Evolutionary conservation across 306 rosid species (phyloP).

Genomic region (Sindora glabra): DNA sequence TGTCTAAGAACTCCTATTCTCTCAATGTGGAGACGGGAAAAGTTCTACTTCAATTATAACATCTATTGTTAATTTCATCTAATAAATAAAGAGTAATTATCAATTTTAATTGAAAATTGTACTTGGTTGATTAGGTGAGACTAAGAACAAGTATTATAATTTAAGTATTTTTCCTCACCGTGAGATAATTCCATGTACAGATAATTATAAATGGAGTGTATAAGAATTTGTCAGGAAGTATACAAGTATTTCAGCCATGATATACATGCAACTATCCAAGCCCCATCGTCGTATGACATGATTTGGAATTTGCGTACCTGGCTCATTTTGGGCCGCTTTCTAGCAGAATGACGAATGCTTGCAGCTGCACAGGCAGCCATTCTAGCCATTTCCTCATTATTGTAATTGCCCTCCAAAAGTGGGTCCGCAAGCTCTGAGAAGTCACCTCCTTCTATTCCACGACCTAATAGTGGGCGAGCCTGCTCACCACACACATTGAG

Average conservation of each 20-base stretch:
- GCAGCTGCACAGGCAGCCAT: slow-evolving; percentile 82
- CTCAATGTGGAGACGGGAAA: too few relatives aligned
- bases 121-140: too few relatives aligned
- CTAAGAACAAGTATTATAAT: too few relatives aligned
- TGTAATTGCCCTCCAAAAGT: slow-evolving; percentile 46
- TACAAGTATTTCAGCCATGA: background rate
- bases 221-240: too few relatives aligned
- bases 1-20: background rate
- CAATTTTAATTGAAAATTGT: too few relatives aligned
- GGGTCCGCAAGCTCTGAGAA: slow-evolving; percentile 55
- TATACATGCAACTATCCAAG: background rate
- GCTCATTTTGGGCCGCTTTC: slow-evolving; percentile 80
- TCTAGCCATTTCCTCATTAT: slow-evolving; percentile 50
- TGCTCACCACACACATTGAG: slow-evolving; percentile 14
- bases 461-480: slow-evolving; percentile 73
- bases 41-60: too few relatives aligned
- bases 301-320: slow-evolving; percentile 32
- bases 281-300: background rate
- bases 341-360: slow-evolving; percentile 78
- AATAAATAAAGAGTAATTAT: too few relatives aligned
- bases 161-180: too few relatives aligned
- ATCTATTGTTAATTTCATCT: too few relatives aligned
- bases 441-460: slow-evolving; percentile 52
- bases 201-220: too few relatives aligned
- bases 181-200: too few relatives aligned